phyloP scores from a whole-genome alignment of 345 rosid genomes.

The Excoecaria agallocha region DNA sequence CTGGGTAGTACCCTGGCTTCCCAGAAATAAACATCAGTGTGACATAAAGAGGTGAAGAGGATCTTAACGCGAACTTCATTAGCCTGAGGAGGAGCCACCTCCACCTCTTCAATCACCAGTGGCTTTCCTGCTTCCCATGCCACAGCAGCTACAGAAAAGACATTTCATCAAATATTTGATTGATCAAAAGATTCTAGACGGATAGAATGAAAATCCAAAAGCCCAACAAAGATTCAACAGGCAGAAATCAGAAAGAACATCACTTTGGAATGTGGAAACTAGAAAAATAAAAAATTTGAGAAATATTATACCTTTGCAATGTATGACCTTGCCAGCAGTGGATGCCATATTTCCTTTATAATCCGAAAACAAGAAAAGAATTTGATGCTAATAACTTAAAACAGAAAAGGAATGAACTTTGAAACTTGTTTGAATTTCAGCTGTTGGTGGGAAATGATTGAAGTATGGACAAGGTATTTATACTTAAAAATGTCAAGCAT shows the following conservation, averaged over 20 bases:
- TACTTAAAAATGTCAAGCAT: not conserved
- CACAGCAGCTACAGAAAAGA: conserved; percentile 52
- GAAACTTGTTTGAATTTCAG: not conserved
- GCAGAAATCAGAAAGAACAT: no score
- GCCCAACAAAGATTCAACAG: no score
- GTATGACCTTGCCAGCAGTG: not conserved
- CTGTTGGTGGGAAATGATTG: not conserved
- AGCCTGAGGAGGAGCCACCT: conserved; percentile 86
- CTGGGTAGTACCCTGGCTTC: no score
- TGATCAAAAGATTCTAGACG: no score
- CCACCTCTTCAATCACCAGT: conserved; percentile 72
- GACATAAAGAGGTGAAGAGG: conserved; percentile 66
- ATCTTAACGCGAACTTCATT: conserved; percentile 79
- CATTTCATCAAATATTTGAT: no score
- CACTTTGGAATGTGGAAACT: not conserved
- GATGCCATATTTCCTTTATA: not conserved
- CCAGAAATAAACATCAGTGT: no score
- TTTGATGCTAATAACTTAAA: not conserved
- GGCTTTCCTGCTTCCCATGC: conserved; percentile 96
- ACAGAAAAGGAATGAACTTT: not conserved
- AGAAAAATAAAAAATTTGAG: no score
- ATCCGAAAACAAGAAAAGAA: not conserved
- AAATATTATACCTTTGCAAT: not conserved
- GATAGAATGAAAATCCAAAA: no score
- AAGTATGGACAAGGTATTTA: not conserved